A percentile compares a stretch with the other conserved stretches of the same genome.
Evolutionary conservation across 495 filamentous ascomycete species (phyloP).

Genomic region (Polyplosphaeria fusca): DNA sequence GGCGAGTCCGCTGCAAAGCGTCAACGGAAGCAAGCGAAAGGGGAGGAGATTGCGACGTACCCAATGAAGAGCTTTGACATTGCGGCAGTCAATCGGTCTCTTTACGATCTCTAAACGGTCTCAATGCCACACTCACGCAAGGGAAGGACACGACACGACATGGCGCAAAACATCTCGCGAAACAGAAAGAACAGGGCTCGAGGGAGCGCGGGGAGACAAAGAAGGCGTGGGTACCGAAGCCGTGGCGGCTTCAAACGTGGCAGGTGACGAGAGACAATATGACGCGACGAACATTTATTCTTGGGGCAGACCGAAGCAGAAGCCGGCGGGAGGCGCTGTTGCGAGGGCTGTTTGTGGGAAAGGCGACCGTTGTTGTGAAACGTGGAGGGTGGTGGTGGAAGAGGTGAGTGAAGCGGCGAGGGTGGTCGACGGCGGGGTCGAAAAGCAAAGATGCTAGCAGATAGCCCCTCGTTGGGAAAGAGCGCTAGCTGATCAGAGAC

Average conservation of each 20-base stretch:
- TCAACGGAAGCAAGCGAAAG: constrained; percentile 25
- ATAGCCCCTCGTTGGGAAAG: constrained; percentile 24
- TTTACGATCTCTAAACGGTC: constrained; percentile 32
- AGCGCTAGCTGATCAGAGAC: constrained; percentile 30
- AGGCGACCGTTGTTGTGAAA: background rate
- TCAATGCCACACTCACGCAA: constrained; percentile 32
- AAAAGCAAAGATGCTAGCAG: constrained; percentile 20
- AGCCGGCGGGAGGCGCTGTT: background rate
- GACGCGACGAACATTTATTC: constrained; percentile 35
- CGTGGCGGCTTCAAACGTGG: constrained; percentile 20
- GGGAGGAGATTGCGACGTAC: constrained; percentile 50
- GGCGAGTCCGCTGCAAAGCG: constrained; percentile 74
- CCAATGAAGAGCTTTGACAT: constrained; percentile 94
- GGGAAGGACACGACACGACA: constrained; percentile 20
- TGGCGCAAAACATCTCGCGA: constrained; percentile 32
- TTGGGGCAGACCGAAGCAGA: constrained; percentile 6
- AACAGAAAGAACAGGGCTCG: constrained; percentile 11
- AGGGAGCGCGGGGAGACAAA: constrained; percentile 4
- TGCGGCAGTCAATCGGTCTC: constrained; percentile 36
- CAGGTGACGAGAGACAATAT: constrained; percentile 20
- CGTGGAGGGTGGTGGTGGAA: background rate
- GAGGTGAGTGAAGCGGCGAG: background rate
- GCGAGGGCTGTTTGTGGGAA: background rate
- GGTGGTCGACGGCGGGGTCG: constrained; percentile 30
- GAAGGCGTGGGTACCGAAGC: constrained; percentile 16